Evolutionary conservation across 2,329 filamentous ascomycete genomes (phyloP).

Genomic region (Graphilbum ipis-grandicollis): DNA sequence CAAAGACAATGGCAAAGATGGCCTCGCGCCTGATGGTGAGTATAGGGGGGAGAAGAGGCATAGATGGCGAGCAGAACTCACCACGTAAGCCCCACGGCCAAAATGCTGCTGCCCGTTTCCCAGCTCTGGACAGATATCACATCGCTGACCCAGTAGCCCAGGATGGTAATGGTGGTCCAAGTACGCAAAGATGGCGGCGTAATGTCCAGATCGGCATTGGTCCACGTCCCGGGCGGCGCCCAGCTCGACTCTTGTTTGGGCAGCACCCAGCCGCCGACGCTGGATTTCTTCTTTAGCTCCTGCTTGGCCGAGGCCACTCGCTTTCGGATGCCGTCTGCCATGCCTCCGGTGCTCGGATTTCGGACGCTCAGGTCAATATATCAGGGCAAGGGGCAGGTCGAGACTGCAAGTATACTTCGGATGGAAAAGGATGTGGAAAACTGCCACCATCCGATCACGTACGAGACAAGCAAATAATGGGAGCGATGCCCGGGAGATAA

Average conservation of each 20-base stretch:
- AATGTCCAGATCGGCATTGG: slow-evolving; percentile 9
- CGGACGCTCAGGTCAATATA: too few relatives aligned
- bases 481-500: too few relatives aligned
- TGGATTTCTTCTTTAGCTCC: neutral
- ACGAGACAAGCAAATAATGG: too few relatives aligned
- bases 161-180: slow-evolving; percentile 11
- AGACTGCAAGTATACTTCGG: too few relatives aligned
- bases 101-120: slow-evolving; percentile 10
- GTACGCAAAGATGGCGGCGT: slow-evolving; percentile 8
- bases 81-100: slow-evolving; percentile 12
- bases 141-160: slow-evolving; percentile 13
- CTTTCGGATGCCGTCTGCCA: neutral
- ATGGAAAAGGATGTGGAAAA: too few relatives aligned
- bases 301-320: neutral
- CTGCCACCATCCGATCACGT: too few relatives aligned
- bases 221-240: slow-evolving; percentile 9
- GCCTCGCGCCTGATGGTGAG: slow-evolving; percentile 25
- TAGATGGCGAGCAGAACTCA: neutral
- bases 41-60: slow-evolving; percentile 14
- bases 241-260: slow-evolving; percentile 10
- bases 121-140: slow-evolving; percentile 11
- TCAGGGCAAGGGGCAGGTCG: too few relatives aligned
- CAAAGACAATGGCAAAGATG: slow-evolving; percentile 26
- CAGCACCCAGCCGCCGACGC: slow-evolving; percentile 11
- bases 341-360: too few relatives aligned